Base-by-base conservation (phyloP, 306 rosid genomes). In the Cucurbita argyrosperma region DNA sequence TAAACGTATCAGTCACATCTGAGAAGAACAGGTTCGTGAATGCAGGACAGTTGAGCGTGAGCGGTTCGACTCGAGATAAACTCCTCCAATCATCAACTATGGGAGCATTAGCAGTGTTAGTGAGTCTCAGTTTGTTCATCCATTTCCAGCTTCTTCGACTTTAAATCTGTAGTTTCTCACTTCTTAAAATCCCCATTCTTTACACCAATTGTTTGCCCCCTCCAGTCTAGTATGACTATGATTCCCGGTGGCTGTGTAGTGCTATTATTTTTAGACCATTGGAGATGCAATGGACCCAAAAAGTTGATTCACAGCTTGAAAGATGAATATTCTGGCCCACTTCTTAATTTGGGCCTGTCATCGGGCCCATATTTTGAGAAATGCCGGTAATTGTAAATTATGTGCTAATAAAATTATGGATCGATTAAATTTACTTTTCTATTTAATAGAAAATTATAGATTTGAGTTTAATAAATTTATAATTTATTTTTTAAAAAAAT, bases 11-110 rank as follows among this genome's bases (percentile, higher is more conserved):
- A 0, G 87, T 88, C 80, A 81, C 95, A 59, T 75, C 84, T 13
- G 85, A 89, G 85, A 91, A 88, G 88, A 96, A 92, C 45, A 89
- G 89, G 81, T 89, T 79, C 76, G 55, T 89, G 76, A 88, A 88
- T 51, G 91, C 88, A 7, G 85, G 92, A 49, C 94, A 84, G 79
- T 51, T 74, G 43, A 79, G 82, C 21, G 61, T 46, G 71, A 85
- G 89, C 83, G 58, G 83, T 81, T 82, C 92, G 12, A 59, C 74
- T 16, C 77, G 68, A 58, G 83, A 78, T 51, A 61, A 57, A 71
- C 83, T 88, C 73, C 80, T 82, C 74, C 80, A 79, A 78, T 76
- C 85, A 82, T 85, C 86, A 54, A 77, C 83, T 9, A 74, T 82
- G 21, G 83, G 78, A 85, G 74, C 86, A 23, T 65, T 69, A 55